phyloP scores from a whole-genome alignment of 2,329 filamentous ascomycete species.

The Colletotrichum phormii region DNA sequence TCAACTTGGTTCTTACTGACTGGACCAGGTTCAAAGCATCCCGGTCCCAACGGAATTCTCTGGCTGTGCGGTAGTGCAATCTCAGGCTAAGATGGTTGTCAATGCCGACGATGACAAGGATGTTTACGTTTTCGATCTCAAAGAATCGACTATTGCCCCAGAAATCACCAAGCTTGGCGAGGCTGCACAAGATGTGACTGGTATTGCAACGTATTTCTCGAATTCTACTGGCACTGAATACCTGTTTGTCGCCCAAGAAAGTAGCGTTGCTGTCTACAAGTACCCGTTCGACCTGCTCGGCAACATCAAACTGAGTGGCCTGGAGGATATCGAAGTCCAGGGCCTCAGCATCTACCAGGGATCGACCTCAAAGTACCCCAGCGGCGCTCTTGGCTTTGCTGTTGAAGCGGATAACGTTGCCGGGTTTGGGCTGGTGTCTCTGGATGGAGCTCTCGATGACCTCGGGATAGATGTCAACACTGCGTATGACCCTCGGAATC shows the following conservation, averaged over 20 bases:
- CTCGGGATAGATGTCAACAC: slow-evolving; percentile 51
- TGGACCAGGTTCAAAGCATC: slow-evolving; percentile 55
- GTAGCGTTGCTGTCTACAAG: slow-evolving; percentile 53
- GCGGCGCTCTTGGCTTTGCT: slow-evolving; percentile 54
- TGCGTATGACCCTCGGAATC: slow-evolving; percentile 50
- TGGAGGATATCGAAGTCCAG: slow-evolving; percentile 55
- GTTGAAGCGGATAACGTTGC: slow-evolving; percentile 52
- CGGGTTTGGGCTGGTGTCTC: slow-evolving; percentile 53
- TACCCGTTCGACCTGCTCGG: slow-evolving; percentile 49
- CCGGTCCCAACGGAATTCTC: slow-evolving; percentile 53
- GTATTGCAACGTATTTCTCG: slow-evolving; percentile 54
- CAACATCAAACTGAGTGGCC: slow-evolving; percentile 49
- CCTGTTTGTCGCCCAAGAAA: slow-evolving; percentile 53
- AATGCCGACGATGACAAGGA: slow-evolving; percentile 50
- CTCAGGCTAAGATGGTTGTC: slow-evolving; percentile 52
- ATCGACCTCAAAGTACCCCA: slow-evolving; percentile 47
- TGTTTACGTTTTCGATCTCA: slow-evolving; percentile 52
- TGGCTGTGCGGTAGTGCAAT: slow-evolving; percentile 54
- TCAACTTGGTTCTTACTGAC: neutral
- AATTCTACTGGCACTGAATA: slow-evolving; percentile 46
- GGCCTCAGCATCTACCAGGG: slow-evolving; percentile 56
- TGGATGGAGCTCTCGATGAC: slow-evolving; percentile 47
- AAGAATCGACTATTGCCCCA: slow-evolving; percentile 51
- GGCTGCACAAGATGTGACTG: slow-evolving; percentile 51
- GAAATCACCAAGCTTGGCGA: slow-evolving; percentile 50